These are phyloP conservation scores for Acrasis kona DNA, from an alignment of 78 protist genomes.

Conservation along the genomic window DNA sequence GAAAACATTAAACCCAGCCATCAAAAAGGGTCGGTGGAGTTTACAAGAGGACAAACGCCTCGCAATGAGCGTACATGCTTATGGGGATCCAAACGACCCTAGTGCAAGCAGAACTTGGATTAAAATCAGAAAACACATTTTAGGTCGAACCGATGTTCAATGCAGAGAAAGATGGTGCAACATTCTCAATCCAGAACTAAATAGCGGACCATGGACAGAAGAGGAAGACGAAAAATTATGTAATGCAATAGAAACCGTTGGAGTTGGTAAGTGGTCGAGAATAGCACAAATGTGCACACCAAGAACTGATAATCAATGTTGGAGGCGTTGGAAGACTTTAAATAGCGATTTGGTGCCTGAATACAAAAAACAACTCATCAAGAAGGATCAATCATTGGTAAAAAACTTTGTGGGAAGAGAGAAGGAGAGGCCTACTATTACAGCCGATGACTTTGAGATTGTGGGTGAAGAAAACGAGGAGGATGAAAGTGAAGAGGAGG, in stretches of 20 bases:
- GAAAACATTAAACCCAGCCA: slow-evolving; percentile 16
- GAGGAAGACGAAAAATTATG: slow-evolving; percentile 17
- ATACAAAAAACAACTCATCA: background rate
- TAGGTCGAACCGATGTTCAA: slow-evolving; percentile 37
- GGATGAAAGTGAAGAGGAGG: too few species aligned
- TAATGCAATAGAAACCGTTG: background rate
- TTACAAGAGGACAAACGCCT: slow-evolving; percentile 16
- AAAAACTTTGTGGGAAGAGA: slow-evolving; percentile 1
- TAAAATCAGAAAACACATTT: slow-evolving; percentile 9
- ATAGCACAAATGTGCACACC: slow-evolving; percentile 14
- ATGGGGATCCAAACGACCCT: slow-evolving; percentile 1
- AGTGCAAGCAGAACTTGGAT: too few species aligned
- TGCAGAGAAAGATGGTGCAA: slow-evolving; percentile 49
- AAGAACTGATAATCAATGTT: slow-evolving; percentile 30
- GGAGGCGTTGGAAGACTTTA: slow-evolving; percentile 29
- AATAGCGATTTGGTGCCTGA: slow-evolving; percentile 12
- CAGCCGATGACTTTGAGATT: background rate
- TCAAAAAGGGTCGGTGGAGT: slow-evolving; percentile 16
- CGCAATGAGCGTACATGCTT: background rate
- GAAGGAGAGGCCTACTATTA: background rate
- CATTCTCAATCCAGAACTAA: slow-evolving; percentile 8
- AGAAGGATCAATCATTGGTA: background rate
- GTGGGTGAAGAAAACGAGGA: too few species aligned
- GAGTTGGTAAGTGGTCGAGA: slow-evolving; percentile 22
- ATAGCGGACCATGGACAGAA: slow-evolving; percentile 2